phyloP scores from a whole-genome alignment of 768 basidiomycete species.

The Phylloporus arenicola region DNA sequence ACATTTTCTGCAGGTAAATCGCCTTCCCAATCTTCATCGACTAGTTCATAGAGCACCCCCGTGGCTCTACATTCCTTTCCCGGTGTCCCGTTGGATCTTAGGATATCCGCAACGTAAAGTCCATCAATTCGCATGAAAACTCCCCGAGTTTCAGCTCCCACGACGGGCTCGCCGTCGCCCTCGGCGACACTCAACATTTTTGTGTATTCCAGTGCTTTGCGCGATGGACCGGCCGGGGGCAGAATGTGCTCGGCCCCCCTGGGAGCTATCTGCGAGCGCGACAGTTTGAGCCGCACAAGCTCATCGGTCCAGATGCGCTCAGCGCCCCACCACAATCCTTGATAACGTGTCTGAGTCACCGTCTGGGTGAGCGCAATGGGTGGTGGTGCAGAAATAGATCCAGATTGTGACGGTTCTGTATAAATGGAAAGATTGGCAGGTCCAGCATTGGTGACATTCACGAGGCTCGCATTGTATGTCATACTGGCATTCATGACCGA shows the following conservation, averaged over 20 bases:
- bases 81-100: conserved; percentile 35
- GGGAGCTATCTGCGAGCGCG: conserved; percentile 63
- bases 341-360: conserved; percentile 54
- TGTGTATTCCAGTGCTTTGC: conserved; percentile 26
- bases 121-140: conserved; percentile 69
- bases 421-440: conserved; percentile 3
- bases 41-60: conserved; percentile 75
- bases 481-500: conserved; percentile 44
- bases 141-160: conserved; percentile 41
- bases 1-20: conserved; percentile 25
- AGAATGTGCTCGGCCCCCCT: conserved; percentile 54
- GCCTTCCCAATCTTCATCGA: conserved; percentile 63
- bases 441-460: conserved; percentile 4
- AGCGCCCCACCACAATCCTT: conserved; percentile 86
- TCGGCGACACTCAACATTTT: conserved; percentile 9
- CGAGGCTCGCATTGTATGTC: conserved; percentile 36
- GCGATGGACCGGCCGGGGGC: conserved; percentile 55
- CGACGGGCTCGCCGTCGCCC: conserved; percentile 5
- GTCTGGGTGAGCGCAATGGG: conserved; percentile 25
- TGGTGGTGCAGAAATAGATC: conserved; percentile 12
- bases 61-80: conserved; percentile 59
- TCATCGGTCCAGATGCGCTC: conserved; percentile 88
- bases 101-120: conserved; percentile 56
- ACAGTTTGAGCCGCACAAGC: conserved; percentile 70
- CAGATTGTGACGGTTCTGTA: background rate